Evolutionary conservation across 345 rosid genomes (phyloP).

Genomic region (Raphanus raphanistrum): DNA sequence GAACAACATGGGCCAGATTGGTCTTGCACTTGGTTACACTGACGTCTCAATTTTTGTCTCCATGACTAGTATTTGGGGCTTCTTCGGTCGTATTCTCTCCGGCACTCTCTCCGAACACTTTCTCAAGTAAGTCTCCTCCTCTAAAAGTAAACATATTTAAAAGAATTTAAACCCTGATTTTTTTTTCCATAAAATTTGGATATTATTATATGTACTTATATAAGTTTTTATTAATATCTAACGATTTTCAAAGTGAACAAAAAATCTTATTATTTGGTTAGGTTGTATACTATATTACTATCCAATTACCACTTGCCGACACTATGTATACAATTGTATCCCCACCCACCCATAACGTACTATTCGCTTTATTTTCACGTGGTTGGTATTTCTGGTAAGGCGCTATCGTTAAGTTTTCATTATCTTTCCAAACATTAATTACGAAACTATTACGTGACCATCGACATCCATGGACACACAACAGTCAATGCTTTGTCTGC

Average conservation of each 20-base stretch:
- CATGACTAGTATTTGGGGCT: constrained; percentile 85
- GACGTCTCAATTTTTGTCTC: constrained; percentile 89
- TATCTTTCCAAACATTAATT: not conserved
- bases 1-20: constrained; percentile 96
- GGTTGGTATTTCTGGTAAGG: not conserved
- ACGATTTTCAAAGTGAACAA: not conserved
- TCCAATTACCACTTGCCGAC: not conserved
- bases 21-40: constrained; percentile 77
- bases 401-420: not conserved
- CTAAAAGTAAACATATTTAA: no score
- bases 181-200: no score
- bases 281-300: not conserved
- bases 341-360: not conserved
- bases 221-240: not conserved
- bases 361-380: not conserved
- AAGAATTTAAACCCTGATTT: no score
- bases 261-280: not conserved
- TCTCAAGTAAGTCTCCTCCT: constrained; percentile 57
- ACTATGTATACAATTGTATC: not conserved
- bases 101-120: constrained; percentile 79
- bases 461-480: not conserved
- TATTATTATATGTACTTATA: not conserved
- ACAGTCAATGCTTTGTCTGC: not conserved
- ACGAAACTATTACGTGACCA: not conserved
- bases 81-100: constrained; percentile 83